A percentile compares a stretch with the other conserved stretches of the same genome.
Conservation (phyloP, 2,329 filamentous ascomycete species). For the Hirsutella rhossiliensis region DNA sequence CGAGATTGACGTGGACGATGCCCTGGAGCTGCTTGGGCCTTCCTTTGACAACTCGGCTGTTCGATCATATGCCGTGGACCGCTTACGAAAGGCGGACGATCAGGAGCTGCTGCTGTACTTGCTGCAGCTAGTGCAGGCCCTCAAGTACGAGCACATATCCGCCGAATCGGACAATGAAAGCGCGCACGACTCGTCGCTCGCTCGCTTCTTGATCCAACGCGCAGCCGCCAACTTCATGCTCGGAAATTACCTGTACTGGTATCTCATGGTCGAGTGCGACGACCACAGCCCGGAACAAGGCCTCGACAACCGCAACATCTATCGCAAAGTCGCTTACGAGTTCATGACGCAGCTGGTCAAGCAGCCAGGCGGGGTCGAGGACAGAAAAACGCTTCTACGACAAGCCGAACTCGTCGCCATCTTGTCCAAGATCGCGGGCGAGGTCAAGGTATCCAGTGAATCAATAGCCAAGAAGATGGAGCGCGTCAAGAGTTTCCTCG, state of each 20-base stretch:
- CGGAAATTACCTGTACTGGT: slow-evolving; percentile 96
- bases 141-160: slow-evolving; percentile 81
- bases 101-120: slow-evolving; percentile 85
- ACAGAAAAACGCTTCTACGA: slow-evolving; percentile 63
- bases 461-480: slow-evolving; percentile 73
- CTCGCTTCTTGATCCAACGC: slow-evolving; percentile 76
- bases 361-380: slow-evolving; percentile 55
- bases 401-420: slow-evolving; percentile 86
- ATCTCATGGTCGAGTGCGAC: slow-evolving; percentile 94
- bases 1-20: slow-evolving; percentile 93
- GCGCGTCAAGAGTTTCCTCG: slow-evolving; percentile 69
- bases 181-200: slow-evolving; percentile 69
- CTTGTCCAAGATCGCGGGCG: slow-evolving; percentile 76
- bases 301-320: slow-evolving; percentile 68
- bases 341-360: slow-evolving; percentile 84
- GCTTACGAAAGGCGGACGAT: slow-evolving; percentile 83
- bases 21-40: slow-evolving; percentile 83
- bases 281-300: slow-evolving; percentile 68
- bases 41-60: slow-evolving; percentile 83
- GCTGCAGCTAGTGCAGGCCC: slow-evolving; percentile 84
- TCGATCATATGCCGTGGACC: slow-evolving; percentile 84
- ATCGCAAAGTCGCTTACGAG: slow-evolving; percentile 86
- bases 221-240: slow-evolving; percentile 81
- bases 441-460: slow-evolving; percentile 71
- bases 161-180: slow-evolving; percentile 43